A percentile compares a stretch with the other conserved stretches of the same genome.
phyloP scores from a whole-genome alignment of 768 basidiomycete species.

The Solioccasus polychromus region DNA sequence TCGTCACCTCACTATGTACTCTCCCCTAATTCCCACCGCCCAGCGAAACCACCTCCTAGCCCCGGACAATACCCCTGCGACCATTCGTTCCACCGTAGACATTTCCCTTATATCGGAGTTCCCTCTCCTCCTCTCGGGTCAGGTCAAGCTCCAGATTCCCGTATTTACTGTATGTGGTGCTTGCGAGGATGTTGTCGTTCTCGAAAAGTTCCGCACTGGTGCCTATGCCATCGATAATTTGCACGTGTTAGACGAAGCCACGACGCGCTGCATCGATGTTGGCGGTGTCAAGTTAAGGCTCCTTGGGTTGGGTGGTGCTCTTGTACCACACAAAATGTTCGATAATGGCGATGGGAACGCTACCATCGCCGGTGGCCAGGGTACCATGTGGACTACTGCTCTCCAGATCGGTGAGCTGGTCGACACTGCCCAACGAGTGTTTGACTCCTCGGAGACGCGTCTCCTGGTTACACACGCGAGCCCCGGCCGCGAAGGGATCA shows the following conservation, averaged over 20 bases:
- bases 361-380: slow-evolving; percentile 97
- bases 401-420: slow-evolving; percentile 97
- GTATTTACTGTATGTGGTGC: slow-evolving; percentile 98
- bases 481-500: slow-evolving; percentile 89
- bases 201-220: slow-evolving; percentile 89
- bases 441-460: slow-evolving; percentile 90
- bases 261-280: slow-evolving; percentile 87
- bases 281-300: slow-evolving; percentile 92
- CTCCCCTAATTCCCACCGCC: slow-evolving; percentile 82
- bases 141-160: slow-evolving; percentile 87
- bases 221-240: slow-evolving; percentile 86
- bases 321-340: slow-evolving; percentile 93
- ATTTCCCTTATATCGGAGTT: slow-evolving; percentile 90
- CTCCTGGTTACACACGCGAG: slow-evolving; percentile 90
- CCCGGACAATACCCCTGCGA: slow-evolving; percentile 62
- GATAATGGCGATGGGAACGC: slow-evolving; percentile 91
- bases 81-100: slow-evolving; percentile 71
- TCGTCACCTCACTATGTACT: slow-evolving; percentile 94
- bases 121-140: slow-evolving; percentile 84
- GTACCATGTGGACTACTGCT: slow-evolving; percentile 98
- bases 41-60: slow-evolving; percentile 78
- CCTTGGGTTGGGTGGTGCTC: slow-evolving; percentile 93
- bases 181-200: slow-evolving; percentile 89
- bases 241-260: slow-evolving; percentile 90
- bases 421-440: slow-evolving; percentile 93